phyloP scores from a whole-genome alignment of 192 early-diverging fungal genomes.

The Obelidium mucronatum region DNA sequence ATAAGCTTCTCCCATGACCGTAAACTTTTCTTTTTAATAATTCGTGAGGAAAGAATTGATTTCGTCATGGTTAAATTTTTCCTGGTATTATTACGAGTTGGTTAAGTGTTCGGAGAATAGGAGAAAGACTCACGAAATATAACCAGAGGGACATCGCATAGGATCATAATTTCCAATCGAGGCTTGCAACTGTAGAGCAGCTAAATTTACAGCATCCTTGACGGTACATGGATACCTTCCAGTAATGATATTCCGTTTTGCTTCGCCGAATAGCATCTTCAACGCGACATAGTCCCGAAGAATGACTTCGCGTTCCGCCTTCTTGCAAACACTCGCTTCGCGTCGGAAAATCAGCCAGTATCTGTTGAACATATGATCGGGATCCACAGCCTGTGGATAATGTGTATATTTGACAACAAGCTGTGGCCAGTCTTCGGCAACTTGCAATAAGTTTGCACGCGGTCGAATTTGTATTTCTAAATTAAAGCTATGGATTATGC shows the following conservation, averaged over 20 bases:
- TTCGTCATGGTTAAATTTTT: conserved; percentile 19
- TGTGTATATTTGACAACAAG: conserved; percentile 65
- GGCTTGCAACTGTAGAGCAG: conserved; percentile 56
- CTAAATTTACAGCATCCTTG: conserved; percentile 52
- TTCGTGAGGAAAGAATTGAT: conserved; percentile 18
- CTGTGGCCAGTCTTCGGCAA: conserved; percentile 56
- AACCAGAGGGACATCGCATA: conserved; percentile 48
- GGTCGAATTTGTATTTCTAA: conserved; percentile 64
- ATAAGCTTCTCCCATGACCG: conserved; percentile 45
- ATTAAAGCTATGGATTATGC: background rate
- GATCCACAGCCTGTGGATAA: conserved; percentile 58
- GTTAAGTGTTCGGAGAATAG: too few species aligned
- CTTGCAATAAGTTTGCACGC: conserved; percentile 51
- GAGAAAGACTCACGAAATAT: conserved; percentile 48
- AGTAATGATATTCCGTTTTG: conserved; percentile 60
- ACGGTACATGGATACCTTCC: conserved; percentile 58
- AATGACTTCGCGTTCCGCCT: conserved; percentile 27
- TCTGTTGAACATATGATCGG: conserved; percentile 57
- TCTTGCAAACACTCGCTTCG: conserved; percentile 53
- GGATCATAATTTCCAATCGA: conserved; percentile 54
- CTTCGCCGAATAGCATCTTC: conserved; percentile 63
- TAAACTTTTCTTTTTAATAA: conserved; percentile 17
- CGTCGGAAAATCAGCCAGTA: conserved; percentile 65
- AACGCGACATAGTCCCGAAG: conserved; percentile 48
- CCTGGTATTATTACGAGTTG: background rate